A percentile compares a stretch with the other conserved stretches of the same genome.
These are phyloP conservation scores for Diplodia intermedia DNA, from an alignment of 2,329 filamentous ascomycete species.

Conservation along the genomic window DNA sequence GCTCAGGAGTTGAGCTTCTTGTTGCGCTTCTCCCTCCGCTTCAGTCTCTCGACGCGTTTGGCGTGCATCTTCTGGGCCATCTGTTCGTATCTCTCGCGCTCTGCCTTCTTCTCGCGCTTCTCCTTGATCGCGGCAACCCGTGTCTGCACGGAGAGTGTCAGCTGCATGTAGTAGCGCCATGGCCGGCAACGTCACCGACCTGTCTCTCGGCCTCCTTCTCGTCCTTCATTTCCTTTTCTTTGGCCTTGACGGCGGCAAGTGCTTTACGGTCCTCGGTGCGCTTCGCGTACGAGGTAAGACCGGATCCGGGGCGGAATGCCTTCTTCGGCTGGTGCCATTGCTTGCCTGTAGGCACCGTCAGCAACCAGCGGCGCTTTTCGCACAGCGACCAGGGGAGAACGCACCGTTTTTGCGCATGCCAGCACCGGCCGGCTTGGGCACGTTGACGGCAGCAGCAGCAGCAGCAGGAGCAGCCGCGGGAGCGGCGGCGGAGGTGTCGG, in stretches of 20 bases:
- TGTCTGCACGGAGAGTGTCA: slow-evolving; percentile 58
- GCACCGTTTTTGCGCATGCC: slow-evolving; percentile 85
- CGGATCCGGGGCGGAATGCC: slow-evolving; percentile 81
- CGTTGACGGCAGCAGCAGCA: slow-evolving; percentile 39
- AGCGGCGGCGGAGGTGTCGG: slow-evolving; percentile 16
- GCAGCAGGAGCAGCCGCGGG: slow-evolving; percentile 45
- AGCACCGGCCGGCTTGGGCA: slow-evolving; percentile 49
- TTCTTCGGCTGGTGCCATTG: slow-evolving; percentile 88
- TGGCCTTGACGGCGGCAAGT: slow-evolving; percentile 81
- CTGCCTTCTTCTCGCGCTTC: slow-evolving; percentile 85
- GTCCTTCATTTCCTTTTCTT: slow-evolving; percentile 93
- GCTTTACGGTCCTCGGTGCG: slow-evolving; percentile 73
- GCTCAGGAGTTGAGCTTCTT: slow-evolving; percentile 67
- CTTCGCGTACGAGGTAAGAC: slow-evolving; percentile 79
- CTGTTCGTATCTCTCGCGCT: slow-evolving; percentile 90
- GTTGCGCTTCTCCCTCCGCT: slow-evolving; percentile 95
- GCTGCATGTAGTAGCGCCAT: background rate
- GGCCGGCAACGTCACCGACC: slow-evolving; percentile 59
- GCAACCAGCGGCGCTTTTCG: background rate
- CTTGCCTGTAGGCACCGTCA: slow-evolving; percentile 69
- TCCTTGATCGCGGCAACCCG: slow-evolving; percentile 83
- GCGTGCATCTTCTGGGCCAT: slow-evolving; percentile 98
- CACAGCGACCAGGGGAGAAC: slow-evolving; percentile 34
- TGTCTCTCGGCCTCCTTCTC: slow-evolving; percentile 91
- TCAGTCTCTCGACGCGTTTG: slow-evolving; percentile 91